Evolutionary conservation across 148 eudicot species (phyloP).

Genomic region (Vaccinium macrocarpon): DNA sequence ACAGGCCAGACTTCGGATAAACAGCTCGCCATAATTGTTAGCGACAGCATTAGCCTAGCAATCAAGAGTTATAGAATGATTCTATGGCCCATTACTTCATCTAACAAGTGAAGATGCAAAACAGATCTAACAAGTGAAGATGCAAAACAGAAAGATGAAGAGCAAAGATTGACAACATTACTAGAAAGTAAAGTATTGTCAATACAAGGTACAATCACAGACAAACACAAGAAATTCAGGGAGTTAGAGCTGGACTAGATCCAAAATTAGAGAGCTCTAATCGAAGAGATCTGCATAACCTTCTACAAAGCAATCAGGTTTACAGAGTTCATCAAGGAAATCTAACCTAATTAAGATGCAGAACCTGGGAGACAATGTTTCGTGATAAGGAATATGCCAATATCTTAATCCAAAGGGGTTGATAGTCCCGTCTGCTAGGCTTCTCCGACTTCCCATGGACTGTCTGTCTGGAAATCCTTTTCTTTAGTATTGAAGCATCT

Average conservation of each 20-base stretch:
- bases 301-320: conserved; percentile 11
- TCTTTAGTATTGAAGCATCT: neutral
- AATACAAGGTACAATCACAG: neutral
- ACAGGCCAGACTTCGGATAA: neutral
- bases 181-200: neutral
- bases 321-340: too few relatives aligned
- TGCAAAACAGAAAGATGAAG: neutral
- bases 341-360: neutral
- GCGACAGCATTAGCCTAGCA: neutral
- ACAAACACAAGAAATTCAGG: neutral
- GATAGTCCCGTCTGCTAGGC: neutral
- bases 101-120: neutral
- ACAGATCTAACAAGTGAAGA: neutral
- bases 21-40: neutral
- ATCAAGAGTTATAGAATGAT: neutral
- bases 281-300: neutral
- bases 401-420: neutral
- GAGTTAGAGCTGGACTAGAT: conserved; percentile 5
- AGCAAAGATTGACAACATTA: neutral
- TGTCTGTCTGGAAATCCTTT: neutral
- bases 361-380: neutral
- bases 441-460: neutral
- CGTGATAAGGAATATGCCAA: neutral
- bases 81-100: neutral
- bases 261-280: neutral